These are phyloP conservation scores for Entonaema liquescens DNA, from an alignment of 495 filamentous ascomycete genomes.

Conservation along the genomic window DNA sequence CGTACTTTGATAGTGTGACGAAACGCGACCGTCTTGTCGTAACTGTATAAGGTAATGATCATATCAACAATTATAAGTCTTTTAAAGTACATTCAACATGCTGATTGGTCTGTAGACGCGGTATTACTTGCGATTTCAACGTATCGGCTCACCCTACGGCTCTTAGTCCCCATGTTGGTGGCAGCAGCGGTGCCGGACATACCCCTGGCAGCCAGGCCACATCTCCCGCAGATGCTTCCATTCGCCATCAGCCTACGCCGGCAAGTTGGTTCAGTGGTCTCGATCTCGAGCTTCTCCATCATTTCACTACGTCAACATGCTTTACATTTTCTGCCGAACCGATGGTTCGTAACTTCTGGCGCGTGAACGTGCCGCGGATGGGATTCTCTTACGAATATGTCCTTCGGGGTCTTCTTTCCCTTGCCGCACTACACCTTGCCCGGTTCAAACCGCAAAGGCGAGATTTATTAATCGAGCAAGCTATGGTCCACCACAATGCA, in stretches of 20 bases:
- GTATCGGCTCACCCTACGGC: constrained; percentile 1
- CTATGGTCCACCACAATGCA: constrained; percentile 58
- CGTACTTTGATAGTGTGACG: constrained; percentile 28
- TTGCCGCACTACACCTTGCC: constrained; percentile 62
- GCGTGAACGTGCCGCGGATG: constrained; percentile 54
- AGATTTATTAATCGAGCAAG: constrained; percentile 55
- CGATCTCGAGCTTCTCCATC: constrained; percentile 38
- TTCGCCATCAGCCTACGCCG: constrained; percentile 11
- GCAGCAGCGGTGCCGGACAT: neutral
- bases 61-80: neutral
- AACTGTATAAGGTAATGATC: constrained; percentile 30
- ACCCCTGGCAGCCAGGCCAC: constrained; percentile 10
- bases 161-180: neutral
- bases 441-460: constrained; percentile 48
- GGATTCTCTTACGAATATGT: constrained; percentile 60
- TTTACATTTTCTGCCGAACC: constrained; percentile 31
- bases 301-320: constrained; percentile 38
- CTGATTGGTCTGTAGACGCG: constrained; percentile 27
- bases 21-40: constrained; percentile 35
- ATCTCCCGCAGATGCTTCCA: constrained; percentile 14
- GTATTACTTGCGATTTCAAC: constrained; percentile 35
- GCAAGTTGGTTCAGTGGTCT: constrained; percentile 24
- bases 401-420: constrained; percentile 60
- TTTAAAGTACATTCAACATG: neutral
- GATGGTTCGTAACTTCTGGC: constrained; percentile 38